Percentiles rank a stretch among this genome's conserved stretches.
Conservation (phyloP, 768 basidiomycete genomes). For the Strobilomyces dryophilus region DNA sequence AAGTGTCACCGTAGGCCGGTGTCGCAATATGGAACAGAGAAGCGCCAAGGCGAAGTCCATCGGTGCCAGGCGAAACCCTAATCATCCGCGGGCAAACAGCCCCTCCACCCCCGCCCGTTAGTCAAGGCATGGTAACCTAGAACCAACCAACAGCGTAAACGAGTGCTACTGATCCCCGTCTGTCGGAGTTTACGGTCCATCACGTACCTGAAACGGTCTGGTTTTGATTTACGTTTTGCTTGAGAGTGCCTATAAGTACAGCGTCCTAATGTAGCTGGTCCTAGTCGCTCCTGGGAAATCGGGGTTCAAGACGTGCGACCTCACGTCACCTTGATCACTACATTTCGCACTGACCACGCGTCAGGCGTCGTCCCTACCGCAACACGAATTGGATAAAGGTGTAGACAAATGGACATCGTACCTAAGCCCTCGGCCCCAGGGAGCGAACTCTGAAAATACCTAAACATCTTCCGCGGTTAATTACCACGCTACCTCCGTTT, state of each 20-base stretch:
- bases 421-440: constrained; percentile 27
- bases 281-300: background rate
- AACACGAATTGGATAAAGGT: background rate
- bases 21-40: background rate
- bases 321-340: background rate
- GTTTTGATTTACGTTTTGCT: constrained; percentile 22
- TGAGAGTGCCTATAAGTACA: background rate
- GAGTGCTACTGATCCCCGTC: background rate
- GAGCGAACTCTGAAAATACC: constrained; percentile 4
- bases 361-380: constrained; percentile 1
- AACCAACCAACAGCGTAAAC: background rate
- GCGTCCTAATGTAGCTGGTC: background rate
- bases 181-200: background rate
- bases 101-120: constrained; percentile 4
- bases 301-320: background rate
- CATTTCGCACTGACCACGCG: background rate
- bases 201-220: constrained; percentile 6
- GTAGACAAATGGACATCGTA: background rate
- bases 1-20: background rate
- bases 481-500: constrained; percentile 25
- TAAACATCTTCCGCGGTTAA: constrained; percentile 13
- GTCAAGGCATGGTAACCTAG: background rate
- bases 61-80: background rate
- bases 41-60: background rate
- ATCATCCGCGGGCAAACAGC: background rate